Evolutionary conservation across 495 filamentous ascomycete species (phyloP), one percentile per base, ranked within the genome.

Genomic region (Aspergillus sclerotiicarbonarius): DNA sequence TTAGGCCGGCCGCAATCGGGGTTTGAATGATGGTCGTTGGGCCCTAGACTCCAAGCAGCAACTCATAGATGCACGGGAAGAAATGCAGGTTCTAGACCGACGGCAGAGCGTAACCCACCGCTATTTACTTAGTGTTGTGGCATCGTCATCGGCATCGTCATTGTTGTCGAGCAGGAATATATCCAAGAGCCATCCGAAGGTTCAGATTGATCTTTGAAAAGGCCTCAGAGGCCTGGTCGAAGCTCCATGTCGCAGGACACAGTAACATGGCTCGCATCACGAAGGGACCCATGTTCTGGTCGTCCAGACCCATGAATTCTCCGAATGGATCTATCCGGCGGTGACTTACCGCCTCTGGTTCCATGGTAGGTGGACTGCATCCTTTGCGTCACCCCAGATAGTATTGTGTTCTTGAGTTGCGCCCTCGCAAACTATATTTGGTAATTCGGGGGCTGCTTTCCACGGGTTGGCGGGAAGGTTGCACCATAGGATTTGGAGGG

Each of bases 11-110:
- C 25, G 25, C 25, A 25, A 25, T 25, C 25, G 25, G 25, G 25
- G 5, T 25, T 25, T 5, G 25, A 25, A 25, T 5, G 25, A 25
- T 25, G 25, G 2, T 25, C 25, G 25, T 25, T 25, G 25, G 25
- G 25, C 25, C 25, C 25, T 25, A 25, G 25, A 25, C 25, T 25
- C 25, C 21, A 55, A 39, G 25, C 21, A 61, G 60, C 46, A 25
- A 30, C 51, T 50, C 29, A 25, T 25, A 54, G 54, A 47, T 54
- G 51, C 53, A 53, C 43, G 56, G 51, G 58, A 50, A 52, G 46
- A 55, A 62, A 58, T 47, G 56, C 54, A 53, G 55, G 64, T 63
- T 67, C 65, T 64, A 67, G 65, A 46, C 62, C 61, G 45, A 35
- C 57, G 54, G 31, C 25, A 56, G 41, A 45, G 33, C 33, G 25